Conservation (phyloP, 805 yeast genomes). For the Monosporozyma solicola region DNA sequence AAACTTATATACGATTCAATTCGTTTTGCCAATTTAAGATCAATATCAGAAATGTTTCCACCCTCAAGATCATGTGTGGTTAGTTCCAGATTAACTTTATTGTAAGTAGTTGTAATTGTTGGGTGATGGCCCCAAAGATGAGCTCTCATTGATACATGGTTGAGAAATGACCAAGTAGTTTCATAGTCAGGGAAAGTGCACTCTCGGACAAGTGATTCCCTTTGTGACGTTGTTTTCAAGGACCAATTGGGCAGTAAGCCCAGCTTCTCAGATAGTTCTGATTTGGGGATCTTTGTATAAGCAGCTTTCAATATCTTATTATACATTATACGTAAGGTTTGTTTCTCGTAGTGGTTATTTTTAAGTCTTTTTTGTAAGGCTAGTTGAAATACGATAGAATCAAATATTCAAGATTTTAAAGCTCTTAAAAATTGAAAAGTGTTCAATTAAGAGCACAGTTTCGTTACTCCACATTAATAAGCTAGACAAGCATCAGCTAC, state of each 20-base stretch:
- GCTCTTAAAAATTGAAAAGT: background rate
- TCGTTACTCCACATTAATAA: background rate
- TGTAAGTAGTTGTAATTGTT: conserved; percentile 54
- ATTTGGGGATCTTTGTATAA: conserved; percentile 22
- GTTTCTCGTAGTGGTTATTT: background rate
- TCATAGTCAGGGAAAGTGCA: conserved; percentile 41
- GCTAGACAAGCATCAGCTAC: background rate
- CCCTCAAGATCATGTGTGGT: conserved; percentile 59
- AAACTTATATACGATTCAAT: conserved; percentile 32
- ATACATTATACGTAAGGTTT: conserved; percentile 23
- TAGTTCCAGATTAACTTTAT: conserved; percentile 42
- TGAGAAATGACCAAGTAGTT: conserved; percentile 60
- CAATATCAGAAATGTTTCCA: conserved; percentile 39
- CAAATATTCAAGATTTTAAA: background rate
- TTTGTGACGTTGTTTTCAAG: background rate
- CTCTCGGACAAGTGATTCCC: conserved; percentile 1
- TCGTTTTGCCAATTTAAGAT: conserved; percentile 46
- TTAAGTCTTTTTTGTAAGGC: background rate
- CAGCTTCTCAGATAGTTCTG: conserved; percentile 12
- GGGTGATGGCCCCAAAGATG: conserved; percentile 65
- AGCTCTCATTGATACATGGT: conserved; percentile 46
- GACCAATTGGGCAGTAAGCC: background rate
- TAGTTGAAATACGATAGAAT: background rate
- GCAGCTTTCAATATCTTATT: conserved; percentile 30
- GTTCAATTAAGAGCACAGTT: background rate